Conservation (phyloP, 805 yeast genomes). For the Metschnikowia proteae region DNA sequence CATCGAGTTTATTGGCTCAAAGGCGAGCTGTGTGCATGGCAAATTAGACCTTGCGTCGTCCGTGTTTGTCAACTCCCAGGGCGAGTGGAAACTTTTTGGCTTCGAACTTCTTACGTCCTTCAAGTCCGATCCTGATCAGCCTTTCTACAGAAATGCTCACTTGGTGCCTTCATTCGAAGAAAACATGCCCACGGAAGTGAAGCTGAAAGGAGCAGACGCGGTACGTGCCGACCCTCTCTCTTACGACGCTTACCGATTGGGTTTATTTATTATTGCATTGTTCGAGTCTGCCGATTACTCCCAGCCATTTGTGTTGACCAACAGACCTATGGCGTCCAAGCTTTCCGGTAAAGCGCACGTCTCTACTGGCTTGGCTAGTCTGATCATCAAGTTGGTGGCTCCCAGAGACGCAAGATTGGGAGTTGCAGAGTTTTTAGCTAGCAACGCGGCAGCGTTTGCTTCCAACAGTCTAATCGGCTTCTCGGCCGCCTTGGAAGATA, state of each 20-base stretch:
- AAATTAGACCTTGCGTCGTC: slow-evolving; percentile 48
- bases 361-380: slow-evolving; percentile 36
- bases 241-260: slow-evolving; percentile 64
- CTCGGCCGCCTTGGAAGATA: slow-evolving; percentile 50
- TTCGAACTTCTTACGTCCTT: slow-evolving; percentile 62
- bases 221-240: slow-evolving; percentile 37
- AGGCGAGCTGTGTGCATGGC: slow-evolving; percentile 61
- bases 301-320: background rate
- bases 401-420: slow-evolving; percentile 29
- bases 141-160: slow-evolving; percentile 36
- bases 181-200: slow-evolving; percentile 48
- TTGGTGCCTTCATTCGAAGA: slow-evolving; percentile 23
- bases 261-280: slow-evolving; percentile 48
- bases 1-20: slow-evolving; percentile 54
- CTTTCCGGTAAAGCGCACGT: slow-evolving; percentile 16
- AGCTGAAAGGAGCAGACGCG: slow-evolving; percentile 41
- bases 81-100: slow-evolving; percentile 85
- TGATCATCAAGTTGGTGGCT: slow-evolving; percentile 38
- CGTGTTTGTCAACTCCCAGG: slow-evolving; percentile 59
- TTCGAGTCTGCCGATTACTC: slow-evolving; percentile 29
- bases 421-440: slow-evolving; percentile 27
- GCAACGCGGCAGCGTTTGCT: slow-evolving; percentile 22
- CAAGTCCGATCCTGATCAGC: slow-evolving; percentile 44
- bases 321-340: slow-evolving; percentile 2
- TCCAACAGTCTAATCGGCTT: slow-evolving; percentile 49